A percentile compares a stretch with the other conserved stretches of the same genome.
phyloP scores from a whole-genome alignment of 805 yeast genomes.

The Lipomyces sp. region DNA sequence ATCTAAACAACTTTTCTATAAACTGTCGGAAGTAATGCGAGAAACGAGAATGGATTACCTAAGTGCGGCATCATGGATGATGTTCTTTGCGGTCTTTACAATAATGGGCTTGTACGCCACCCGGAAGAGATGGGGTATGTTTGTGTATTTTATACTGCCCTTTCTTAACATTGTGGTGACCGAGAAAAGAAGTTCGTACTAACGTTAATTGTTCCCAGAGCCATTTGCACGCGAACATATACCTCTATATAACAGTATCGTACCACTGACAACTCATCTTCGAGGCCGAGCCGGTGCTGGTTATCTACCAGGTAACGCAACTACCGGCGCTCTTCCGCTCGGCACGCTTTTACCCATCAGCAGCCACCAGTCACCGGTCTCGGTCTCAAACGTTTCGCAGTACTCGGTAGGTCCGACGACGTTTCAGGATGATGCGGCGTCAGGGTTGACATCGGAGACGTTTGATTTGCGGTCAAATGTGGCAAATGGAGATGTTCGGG shows the following conservation, averaged over 20 bases:
- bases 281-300: conserved; percentile 34
- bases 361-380: conserved; percentile 8
- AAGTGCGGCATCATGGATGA: conserved; percentile 20
- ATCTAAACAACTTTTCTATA: too few species aligned
- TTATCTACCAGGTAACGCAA: conserved; percentile 29
- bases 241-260: conserved; percentile 16
- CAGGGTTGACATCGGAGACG: conserved; percentile 62
- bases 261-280: conserved; percentile 16
- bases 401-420: background rate
- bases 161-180: too few species aligned
- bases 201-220: conserved; percentile 11
- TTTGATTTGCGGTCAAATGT: conserved; percentile 58
- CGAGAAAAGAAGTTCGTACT: background rate
- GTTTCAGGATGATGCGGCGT: conserved; percentile 56
- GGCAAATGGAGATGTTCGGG: conserved; percentile 56
- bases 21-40: background rate
- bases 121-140: conserved; percentile 30
- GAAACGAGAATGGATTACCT: conserved; percentile 19
- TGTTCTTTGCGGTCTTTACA: conserved; percentile 20
- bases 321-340: conserved; percentile 30
- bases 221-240: conserved; percentile 16
- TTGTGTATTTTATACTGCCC: background rate
- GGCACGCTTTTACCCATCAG: conserved; percentile 23
- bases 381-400: conserved; percentile 2
- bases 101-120: conserved; percentile 28